Base-by-base conservation (phyloP, 768 basidiomycete species). In the Filobasidium floriforme region DNA sequence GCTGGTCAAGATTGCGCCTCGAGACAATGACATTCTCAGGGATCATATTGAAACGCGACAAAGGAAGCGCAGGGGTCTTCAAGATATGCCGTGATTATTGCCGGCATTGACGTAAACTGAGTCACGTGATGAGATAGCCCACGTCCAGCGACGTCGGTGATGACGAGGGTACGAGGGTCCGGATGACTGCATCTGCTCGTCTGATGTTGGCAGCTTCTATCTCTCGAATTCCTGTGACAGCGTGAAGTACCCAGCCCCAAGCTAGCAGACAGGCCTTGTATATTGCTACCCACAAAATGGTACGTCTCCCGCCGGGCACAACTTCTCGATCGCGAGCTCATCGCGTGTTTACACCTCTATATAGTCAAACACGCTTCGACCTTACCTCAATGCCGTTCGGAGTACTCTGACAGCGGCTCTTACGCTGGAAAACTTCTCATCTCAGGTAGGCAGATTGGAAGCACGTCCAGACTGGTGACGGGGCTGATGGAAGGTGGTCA, bases 401-500 rank as follows among this genome's bases (percentile, higher is more conserved):
- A 91, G 91, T 7, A 96, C 96, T 26, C 83, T 99, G 60, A 98
- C 94, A n/a, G 94, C 96, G 37, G 93, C 96, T 1, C 82, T 99
- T 71, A 97, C 93, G 0, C 83, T 99, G 68, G 92, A 99, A 82
- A 91, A 93, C 84, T 99, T 99, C 82, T 86, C 92, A 59, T 98
- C 94, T 12, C 94, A 99, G 84, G 90, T 91, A 78, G 73, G 75
- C 3, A 62, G 65, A 66, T 66, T 60, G 46, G 12, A 6, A 4
- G 11, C 1, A 40, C 12, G 14, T 2, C 40, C 11, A 12, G 12
- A 18, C 24, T 41, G 32, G 14, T 2, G 32, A 7, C 46, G 15
- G 15, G 3, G 41, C 22, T 22, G 44, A 43, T 28, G 40, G 19
- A n/a, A 6, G 3, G n/a, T 28, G 12, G 24, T 24, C n/a, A 24